Evolutionary conservation across 345 rosid species (phyloP).

Genomic region (Pelargonium nanum): DNA sequence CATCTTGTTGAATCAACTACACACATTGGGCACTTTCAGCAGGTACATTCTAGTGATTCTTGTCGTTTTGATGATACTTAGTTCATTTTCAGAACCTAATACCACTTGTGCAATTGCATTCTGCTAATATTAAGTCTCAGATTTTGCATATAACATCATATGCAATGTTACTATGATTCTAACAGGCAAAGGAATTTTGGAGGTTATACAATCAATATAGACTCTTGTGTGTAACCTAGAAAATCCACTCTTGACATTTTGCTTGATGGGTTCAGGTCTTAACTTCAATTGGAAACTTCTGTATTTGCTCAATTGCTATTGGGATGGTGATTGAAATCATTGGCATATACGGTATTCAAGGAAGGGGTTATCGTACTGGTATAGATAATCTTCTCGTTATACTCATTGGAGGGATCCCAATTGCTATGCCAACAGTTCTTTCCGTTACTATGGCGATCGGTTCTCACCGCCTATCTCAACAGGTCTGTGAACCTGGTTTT

Average conservation of each 20-base stretch:
- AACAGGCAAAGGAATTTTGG: no score
- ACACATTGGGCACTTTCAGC: conserved; percentile 82
- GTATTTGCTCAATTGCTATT: conserved; percentile 81
- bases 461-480: conserved; percentile 73
- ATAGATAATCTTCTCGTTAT: conserved; percentile 77
- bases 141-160: background rate
- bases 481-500: conserved; percentile 25
- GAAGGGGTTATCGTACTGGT: conserved; percentile 49
- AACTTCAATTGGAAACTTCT: conserved; percentile 84
- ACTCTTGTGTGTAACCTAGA: background rate
- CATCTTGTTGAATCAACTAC: conserved; percentile 84
- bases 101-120: background rate
- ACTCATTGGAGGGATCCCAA: conserved; percentile 94
- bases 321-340: conserved; percentile 70
- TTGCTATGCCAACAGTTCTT: conserved; percentile 97
- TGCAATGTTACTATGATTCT: no score
- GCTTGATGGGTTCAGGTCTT: conserved; percentile 42
- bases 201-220: no score
- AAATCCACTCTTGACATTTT: no score
- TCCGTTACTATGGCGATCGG: conserved; percentile 96
- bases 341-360: conserved; percentile 41
- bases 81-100: background rate
- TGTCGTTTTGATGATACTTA: background rate
- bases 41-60: conserved; percentile 30
- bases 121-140: background rate